Percentiles rank a stretch among this genome's conserved stretches.
Conservation (phyloP, 1,139 yeast genomes). For the Arxiozyma bovina region DNA sequence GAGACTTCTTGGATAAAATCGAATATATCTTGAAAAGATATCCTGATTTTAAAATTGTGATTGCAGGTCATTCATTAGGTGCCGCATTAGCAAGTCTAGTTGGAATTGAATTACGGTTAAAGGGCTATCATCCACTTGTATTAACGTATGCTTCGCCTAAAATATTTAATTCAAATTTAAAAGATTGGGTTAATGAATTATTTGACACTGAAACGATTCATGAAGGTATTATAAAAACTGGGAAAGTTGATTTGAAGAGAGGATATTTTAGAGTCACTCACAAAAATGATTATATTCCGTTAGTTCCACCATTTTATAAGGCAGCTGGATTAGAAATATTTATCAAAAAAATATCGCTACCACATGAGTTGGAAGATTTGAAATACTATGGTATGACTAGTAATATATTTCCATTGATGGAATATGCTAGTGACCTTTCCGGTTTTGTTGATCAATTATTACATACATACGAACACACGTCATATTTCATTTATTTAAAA, state of each 20-base stretch:
- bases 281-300: slow-evolving; percentile 48
- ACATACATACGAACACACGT: slow-evolving; percentile 27
- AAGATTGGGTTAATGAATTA: slow-evolving; percentile 43
- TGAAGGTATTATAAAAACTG: slow-evolving; percentile 10
- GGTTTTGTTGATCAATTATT: slow-evolving; percentile 17
- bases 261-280: slow-evolving; percentile 47
- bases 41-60: slow-evolving; percentile 43
- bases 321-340: slow-evolving; percentile 46
- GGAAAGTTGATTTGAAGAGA: slow-evolving; percentile 17
- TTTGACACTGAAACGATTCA: slow-evolving; percentile 35
- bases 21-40: slow-evolving; percentile 31
- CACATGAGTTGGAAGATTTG: slow-evolving; percentile 39
- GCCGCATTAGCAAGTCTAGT: slow-evolving; percentile 57
- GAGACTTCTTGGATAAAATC: slow-evolving; percentile 33
- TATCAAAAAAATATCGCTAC: slow-evolving; percentile 38
- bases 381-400: slow-evolving; percentile 25
- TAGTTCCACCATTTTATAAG: slow-evolving; percentile 44
- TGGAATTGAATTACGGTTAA: slow-evolving; percentile 47
- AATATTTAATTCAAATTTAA: slow-evolving; percentile 47
- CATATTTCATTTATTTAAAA: slow-evolving; percentile 22
- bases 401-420: slow-evolving; percentile 1
- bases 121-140: slow-evolving; percentile 46
- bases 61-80: slow-evolving; percentile 67
- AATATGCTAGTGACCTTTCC: slow-evolving; percentile 2
- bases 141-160: slow-evolving; percentile 55